These are phyloP conservation scores for Salmacisia buchloeana DNA, from an alignment of 1,284 basidiomycete species.

Conservation along the genomic window DNA sequence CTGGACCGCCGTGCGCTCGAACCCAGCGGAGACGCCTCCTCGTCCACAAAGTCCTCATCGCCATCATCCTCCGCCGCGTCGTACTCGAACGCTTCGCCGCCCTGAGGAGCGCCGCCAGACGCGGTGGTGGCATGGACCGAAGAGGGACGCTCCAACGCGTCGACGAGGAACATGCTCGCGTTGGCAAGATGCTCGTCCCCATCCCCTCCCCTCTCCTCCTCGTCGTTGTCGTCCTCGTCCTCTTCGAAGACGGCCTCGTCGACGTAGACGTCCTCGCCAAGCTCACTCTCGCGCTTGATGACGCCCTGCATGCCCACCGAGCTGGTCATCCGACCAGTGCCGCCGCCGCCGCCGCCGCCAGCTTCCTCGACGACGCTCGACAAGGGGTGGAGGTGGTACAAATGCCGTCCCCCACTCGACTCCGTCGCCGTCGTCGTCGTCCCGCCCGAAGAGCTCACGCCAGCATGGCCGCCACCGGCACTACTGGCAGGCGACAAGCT, in stretches of 20 bases:
- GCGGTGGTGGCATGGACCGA: background rate
- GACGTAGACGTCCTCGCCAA: conserved; percentile 12
- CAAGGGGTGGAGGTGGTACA: background rate
- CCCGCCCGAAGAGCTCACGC: too few relatives aligned
- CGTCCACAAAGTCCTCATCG: conserved; percentile 8
- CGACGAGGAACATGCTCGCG: background rate
- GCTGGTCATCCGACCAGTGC: conserved; percentile 13
- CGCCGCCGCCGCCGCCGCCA: conserved; percentile 8
- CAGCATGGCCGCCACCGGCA: background rate
- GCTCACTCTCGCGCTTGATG: conserved; percentile 15
- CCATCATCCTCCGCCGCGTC: conserved; percentile 7
- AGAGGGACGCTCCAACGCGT: background rate
- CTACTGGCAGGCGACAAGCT: conserved; percentile 18
- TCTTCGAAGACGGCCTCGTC: background rate
- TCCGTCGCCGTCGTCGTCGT: too few relatives aligned
- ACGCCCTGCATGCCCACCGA: conserved; percentile 14
- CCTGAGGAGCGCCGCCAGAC: background rate
- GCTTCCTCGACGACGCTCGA: conserved; percentile 9
- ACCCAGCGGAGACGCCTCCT: background rate
- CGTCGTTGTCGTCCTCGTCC: conserved; percentile 24
- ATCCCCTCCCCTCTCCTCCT: too few relatives aligned
- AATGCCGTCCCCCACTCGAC: background rate
- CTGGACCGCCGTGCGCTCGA: background rate
- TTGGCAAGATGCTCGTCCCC: background rate
- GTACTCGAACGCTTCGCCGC: background rate